Evolutionary conservation across 495 filamentous ascomycete species (phyloP).

Genomic region (Poronia punctata): DNA sequence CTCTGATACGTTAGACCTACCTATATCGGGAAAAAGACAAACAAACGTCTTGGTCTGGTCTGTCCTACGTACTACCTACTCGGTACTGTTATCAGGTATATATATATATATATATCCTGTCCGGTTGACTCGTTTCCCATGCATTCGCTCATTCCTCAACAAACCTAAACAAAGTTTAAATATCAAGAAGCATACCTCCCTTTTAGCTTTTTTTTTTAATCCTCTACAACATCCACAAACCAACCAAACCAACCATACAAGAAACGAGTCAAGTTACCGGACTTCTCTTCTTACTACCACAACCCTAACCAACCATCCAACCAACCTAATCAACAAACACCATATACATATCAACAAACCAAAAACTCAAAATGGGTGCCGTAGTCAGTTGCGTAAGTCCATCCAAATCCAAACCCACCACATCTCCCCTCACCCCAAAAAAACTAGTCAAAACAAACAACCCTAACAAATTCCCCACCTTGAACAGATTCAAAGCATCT

Average conservation of each 20-base stretch:
- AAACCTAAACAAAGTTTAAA: too few relatives aligned
- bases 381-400: slow-evolving; percentile 88
- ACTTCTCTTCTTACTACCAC: too few relatives aligned
- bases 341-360: too few relatives aligned
- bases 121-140: neutral
- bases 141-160: too few relatives aligned
- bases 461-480: slow-evolving; percentile 9
- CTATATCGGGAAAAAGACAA: slow-evolving; percentile 4
- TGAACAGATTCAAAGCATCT: slow-evolving; percentile 68
- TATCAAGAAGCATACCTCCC: too few relatives aligned
- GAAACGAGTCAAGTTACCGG: too few relatives aligned
- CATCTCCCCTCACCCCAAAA: neutral
- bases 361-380: slow-evolving; percentile 86
- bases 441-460: neutral
- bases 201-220: too few relatives aligned
- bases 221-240: slow-evolving; percentile 4
- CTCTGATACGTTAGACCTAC: slow-evolving; percentile 7
- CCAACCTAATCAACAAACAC: too few relatives aligned
- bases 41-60: too few relatives aligned
- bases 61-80: too few relatives aligned
- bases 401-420: slow-evolving; percentile 1
- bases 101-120: neutral
- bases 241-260: slow-evolving; percentile 15
- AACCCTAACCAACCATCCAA: slow-evolving; percentile 10
- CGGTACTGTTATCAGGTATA: too few relatives aligned